phyloP scores from a whole-genome alignment of 805 yeast genomes.

The Spencermartinsiella europaea region DNA sequence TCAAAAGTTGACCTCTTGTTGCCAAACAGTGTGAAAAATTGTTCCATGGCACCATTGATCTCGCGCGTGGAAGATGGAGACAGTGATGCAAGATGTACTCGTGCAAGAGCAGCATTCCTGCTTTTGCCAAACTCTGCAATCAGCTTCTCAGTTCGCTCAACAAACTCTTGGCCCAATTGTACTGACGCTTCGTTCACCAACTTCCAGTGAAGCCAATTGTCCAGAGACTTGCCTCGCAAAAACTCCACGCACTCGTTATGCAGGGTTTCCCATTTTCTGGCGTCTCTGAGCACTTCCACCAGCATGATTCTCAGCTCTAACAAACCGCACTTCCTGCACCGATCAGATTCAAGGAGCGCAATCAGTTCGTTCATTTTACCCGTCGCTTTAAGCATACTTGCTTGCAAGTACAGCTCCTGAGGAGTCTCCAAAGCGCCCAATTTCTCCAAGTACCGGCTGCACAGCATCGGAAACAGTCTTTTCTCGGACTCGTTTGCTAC shows the following conservation, averaged over 20 bases:
- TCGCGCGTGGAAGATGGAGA: not conserved
- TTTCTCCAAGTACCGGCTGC: slow-evolving; percentile 50
- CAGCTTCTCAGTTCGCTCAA: slow-evolving; percentile 25
- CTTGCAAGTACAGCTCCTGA: slow-evolving; percentile 63
- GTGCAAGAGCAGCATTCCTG: slow-evolving; percentile 55
- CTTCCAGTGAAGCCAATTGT: slow-evolving; percentile 78
- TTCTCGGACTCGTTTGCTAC: slow-evolving; percentile 42
- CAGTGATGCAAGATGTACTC: slow-evolving; percentile 40
- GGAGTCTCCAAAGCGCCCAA: slow-evolving; percentile 48
- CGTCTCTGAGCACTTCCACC: slow-evolving; percentile 38
- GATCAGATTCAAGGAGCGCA: slow-evolving; percentile 22
- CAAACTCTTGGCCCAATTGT: slow-evolving; percentile 33
- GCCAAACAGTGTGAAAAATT: slow-evolving; percentile 44
- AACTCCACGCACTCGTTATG: slow-evolving; percentile 37
- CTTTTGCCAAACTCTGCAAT: slow-evolving; percentile 34
- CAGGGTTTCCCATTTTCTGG: slow-evolving; percentile 42
- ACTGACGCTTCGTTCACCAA: slow-evolving; percentile 43
- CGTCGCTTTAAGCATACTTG: slow-evolving; percentile 41
- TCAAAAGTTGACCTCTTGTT: slow-evolving; percentile 59
- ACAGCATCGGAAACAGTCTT: slow-evolving; percentile 54
- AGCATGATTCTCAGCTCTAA: slow-evolving; percentile 51
- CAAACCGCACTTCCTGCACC: slow-evolving; percentile 36
- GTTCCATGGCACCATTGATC: slow-evolving; percentile 20
- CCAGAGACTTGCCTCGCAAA: slow-evolving; percentile 46
- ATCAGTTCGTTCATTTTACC: slow-evolving; percentile 36